phyloP scores from a whole-genome alignment of 176 grass and related monocot genomes.

The Triticum timopheevii region DNA sequence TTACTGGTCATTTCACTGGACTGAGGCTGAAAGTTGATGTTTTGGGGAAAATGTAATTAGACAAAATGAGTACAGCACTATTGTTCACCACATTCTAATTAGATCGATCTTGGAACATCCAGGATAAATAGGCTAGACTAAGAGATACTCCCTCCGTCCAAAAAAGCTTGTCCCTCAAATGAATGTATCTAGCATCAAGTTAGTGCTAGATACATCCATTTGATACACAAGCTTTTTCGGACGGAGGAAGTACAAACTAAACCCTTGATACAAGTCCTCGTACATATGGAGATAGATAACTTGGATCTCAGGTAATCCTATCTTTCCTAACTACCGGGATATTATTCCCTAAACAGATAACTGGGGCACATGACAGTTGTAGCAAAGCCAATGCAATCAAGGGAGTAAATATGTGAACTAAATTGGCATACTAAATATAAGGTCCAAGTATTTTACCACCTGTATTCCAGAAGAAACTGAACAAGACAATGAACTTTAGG shows the following conservation, averaged over 20 bases:
- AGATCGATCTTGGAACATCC: not conserved
- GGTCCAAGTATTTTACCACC: conserved; percentile 31
- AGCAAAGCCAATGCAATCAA: conserved; percentile 21
- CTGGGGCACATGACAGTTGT: not conserved
- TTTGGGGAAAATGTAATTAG: not conserved
- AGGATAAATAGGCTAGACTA: not conserved
- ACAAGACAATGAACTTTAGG: conserved; percentile 69
- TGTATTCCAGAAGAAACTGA: conserved; percentile 59
- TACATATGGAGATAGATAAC: not conserved
- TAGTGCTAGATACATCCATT: too few relatives aligned
- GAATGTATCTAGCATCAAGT: too few relatives aligned
- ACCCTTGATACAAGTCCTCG: not conserved
- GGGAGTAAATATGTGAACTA: not conserved
- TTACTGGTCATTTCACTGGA: not conserved
- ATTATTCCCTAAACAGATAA: not conserved
- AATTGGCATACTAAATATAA: conserved; percentile 14
- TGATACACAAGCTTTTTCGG: too few relatives aligned
- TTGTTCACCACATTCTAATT: not conserved
- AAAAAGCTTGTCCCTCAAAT: too few relatives aligned
- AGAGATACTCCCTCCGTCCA: too few relatives aligned
- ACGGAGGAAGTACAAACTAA: too few relatives aligned
- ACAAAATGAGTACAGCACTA: not conserved
- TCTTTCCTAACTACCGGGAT: not conserved
- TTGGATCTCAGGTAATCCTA: not conserved
- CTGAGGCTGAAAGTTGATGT: not conserved